phyloP scores from a whole-genome alignment of 2,329 filamentous ascomycete genomes.

The Diplodia corticola region DNA sequence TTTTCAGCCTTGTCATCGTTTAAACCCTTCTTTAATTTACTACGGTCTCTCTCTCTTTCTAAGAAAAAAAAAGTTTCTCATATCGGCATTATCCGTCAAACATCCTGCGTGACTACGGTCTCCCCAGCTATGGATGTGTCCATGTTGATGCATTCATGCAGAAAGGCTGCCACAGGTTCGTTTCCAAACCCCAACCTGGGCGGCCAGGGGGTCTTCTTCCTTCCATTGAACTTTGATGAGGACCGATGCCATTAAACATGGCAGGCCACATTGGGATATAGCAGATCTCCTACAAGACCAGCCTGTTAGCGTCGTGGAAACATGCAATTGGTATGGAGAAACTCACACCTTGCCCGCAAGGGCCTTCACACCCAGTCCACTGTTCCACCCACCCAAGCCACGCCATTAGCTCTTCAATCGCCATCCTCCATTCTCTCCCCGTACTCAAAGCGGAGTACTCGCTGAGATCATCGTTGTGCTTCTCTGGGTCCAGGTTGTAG shows the following conservation, averaged over 20 bases:
- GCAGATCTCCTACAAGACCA: slow-evolving; percentile 42
- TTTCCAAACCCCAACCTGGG: slow-evolving; percentile 2
- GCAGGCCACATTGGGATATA: slow-evolving; percentile 56
- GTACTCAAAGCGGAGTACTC: not conserved
- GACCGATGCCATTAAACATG: not conserved
- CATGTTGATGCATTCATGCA: slow-evolving; percentile 25
- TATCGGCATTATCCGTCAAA: not conserved
- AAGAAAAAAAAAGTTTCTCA: not conserved
- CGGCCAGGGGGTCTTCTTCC: not conserved
- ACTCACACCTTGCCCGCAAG: slow-evolving; percentile 42
- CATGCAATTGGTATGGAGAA: not conserved
- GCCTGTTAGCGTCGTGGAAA: not conserved
- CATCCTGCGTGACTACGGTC: not conserved
- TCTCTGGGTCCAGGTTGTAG: slow-evolving; percentile 28
- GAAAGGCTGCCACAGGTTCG: slow-evolving; percentile 26
- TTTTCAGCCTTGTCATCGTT: too few relatives aligned
- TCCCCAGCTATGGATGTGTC: too few relatives aligned
- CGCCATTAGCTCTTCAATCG: slow-evolving; percentile 48
- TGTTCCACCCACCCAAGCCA: slow-evolving; percentile 55
- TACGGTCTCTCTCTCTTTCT: too few relatives aligned
- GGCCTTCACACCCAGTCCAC: slow-evolving; percentile 44
- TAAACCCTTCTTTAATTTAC: too few relatives aligned
- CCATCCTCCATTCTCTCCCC: slow-evolving; percentile 33
- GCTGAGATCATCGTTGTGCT: not conserved
- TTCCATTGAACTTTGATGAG: not conserved